A percentile compares a stretch with the other conserved stretches of the same genome.
Evolutionary conservation across 108 stramenopile genomes (phyloP).

Genomic region (Craspedostauros australis): DNA sequence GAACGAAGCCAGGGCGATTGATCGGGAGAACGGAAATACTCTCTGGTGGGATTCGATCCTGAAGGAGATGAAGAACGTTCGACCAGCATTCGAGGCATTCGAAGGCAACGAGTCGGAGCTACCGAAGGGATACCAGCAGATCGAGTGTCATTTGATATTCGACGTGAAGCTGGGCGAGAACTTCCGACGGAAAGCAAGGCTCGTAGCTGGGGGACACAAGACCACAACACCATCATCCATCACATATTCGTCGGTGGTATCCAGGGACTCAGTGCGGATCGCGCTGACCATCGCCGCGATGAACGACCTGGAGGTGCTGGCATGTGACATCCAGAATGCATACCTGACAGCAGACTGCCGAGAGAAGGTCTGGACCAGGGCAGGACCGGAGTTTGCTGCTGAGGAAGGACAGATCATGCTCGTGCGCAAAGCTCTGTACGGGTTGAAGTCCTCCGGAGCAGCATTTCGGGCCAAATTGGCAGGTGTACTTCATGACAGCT

Average conservation of each 20-base stretch:
- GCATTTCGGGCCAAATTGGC: slow-evolving; percentile 4
- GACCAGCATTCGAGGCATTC: slow-evolving; percentile 4
- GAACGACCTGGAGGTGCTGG: slow-evolving; percentile 20
- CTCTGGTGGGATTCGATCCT: slow-evolving; percentile 26
- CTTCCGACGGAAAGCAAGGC: slow-evolving; percentile 19
- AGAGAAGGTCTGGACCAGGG: slow-evolving; percentile 21
- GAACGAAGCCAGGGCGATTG: slow-evolving; percentile 19
- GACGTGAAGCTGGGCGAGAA: slow-evolving; percentile 33
- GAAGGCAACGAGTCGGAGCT: slow-evolving; percentile 2
- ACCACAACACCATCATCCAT: slow-evolving; percentile 24
- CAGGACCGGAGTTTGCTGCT: slow-evolving; percentile 25
- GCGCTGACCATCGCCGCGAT: slow-evolving; percentile 35
- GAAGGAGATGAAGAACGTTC: slow-evolving; percentile 21
- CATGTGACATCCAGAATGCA: slow-evolving; percentile 38
- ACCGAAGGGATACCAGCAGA: slow-evolving; percentile 32
- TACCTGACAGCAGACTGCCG: slow-evolving; percentile 20
- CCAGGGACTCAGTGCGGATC: slow-evolving; percentile 38
- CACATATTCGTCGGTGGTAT: slow-evolving; percentile 35
- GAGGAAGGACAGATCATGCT: slow-evolving; percentile 18
- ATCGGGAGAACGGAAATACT: slow-evolving; percentile 21
- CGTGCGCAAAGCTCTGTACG: slow-evolving; percentile 34
- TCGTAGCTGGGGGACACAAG: slow-evolving; percentile 34
- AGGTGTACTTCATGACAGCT: slow-evolving; percentile 25
- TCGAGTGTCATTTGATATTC: slow-evolving; percentile 36
- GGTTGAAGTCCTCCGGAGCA: slow-evolving; percentile 18